Base-by-base conservation (phyloP, 2,329 filamentous ascomycete genomes). In the Diaporthe sp. region DNA sequence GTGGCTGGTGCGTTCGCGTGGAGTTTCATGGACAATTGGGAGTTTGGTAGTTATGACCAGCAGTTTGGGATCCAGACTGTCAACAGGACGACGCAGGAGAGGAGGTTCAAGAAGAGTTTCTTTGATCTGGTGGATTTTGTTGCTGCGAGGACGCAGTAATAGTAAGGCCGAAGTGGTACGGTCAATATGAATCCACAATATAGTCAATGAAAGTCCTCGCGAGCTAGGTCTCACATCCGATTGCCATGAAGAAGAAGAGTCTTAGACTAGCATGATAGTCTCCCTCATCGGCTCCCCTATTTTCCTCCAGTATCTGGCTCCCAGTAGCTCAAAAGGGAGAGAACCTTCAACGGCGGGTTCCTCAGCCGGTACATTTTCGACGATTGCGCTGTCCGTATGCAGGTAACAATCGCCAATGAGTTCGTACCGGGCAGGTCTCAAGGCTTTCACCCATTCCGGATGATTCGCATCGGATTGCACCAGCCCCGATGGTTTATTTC, bases 31-130 rank as follows among this genome's bases (percentile, higher is more conserved):
- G 88, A 90, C 71, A 90, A 90, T 52, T 89, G 87, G 84, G 89
- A 90, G 71, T 91, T 90, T 78, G 89, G 89, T 5, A n/a, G 19
- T 4, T 72, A 67, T 60, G 40, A 33, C 42, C 78, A 83, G 22
- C 86, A 87, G 3, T 92, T 90, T 80, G 90, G 90, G 0, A 85
- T 92, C 58, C 89, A 91, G 79, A 85, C 84, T 1, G 87, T 91
- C 2, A 89, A 91, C 76, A 82, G 85, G 5, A 89, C 88, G 4
- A 88, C 85, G 4, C 85, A 88, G 79, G 83, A 86, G 76, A 80
- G 89, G 33, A 79, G 82, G 52, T 90, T 87, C 71, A 91, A 90
- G 82, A 89, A 89, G 83, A 90, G 88, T 67, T 89, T 91, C 77
- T 91, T 91, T 77, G 89, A 90, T 71, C 79, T 88, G 77, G 87